Evolutionary conservation across 2,329 filamentous ascomycete species (phyloP), one percentile per base, ranked within the genome.

Genomic region (Claviceps pazoutovae): DNA sequence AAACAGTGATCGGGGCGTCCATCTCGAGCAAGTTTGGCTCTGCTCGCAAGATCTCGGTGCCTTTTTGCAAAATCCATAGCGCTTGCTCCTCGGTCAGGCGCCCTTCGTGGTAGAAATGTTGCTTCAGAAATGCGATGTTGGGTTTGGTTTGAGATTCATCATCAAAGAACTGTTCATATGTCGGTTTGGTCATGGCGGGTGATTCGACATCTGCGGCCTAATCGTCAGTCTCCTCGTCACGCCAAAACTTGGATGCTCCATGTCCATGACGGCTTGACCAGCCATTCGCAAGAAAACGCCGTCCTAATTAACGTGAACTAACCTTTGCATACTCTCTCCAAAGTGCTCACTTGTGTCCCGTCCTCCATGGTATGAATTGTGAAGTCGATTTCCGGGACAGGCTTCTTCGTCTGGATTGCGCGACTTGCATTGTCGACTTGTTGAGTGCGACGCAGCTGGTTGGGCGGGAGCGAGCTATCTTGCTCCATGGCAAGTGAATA

Each of bases 291-390:
- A 48, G n/a, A 36, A 21, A 19, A 42, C 9, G 6, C 13, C 42
- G 16, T 23, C 19, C n/a, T 21, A 39, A 21, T 30, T 23, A 39
- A 36, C 37, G 21, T n/a, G 38, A 46, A 65, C 70, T 57, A 80
- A 97, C 93, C 93, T 89, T 97, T 98, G 78, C 91, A 95, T 56
- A 98, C 93, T 68, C 93, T 82, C 72, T 98, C 93, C 67, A 86
- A 73, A 56, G 93, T 98, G 80, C 81, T 97, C 66, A 98, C 93
- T 73, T 95, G 88, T 51, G 80, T 83, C 65, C 88, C 88, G 75
- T 98, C 93, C 69, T 98, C 93, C 91, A 97, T 96, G 56, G 86
- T 93, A 71, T 98, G 93, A 64, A 98, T 82, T 52, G 88, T 94
- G 69, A 98, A 98, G 74, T 98, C 93, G 64, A 98, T 97, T 76